Conservation (phyloP, 768 basidiomycete species). For the Mycena venus region DNA sequence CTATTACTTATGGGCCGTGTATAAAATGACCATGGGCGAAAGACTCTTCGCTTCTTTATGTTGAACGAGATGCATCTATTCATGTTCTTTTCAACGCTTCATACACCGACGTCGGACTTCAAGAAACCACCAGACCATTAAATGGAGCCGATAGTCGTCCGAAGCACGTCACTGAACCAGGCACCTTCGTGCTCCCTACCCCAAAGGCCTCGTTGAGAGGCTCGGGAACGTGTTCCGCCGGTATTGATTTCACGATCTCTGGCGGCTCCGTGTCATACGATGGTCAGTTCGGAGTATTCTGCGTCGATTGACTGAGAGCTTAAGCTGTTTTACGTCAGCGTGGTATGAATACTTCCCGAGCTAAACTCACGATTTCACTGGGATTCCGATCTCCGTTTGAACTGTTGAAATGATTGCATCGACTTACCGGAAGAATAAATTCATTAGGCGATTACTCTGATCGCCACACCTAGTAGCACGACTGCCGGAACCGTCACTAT, state of each 20-base stretch:
- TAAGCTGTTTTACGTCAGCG: neutral
- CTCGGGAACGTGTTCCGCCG: conserved; percentile 42
- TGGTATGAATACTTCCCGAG: conserved; percentile 52
- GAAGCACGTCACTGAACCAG: no score
- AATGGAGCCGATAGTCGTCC: no score
- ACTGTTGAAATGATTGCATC: no score
- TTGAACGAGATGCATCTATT: no score
- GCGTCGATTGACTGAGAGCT: neutral
- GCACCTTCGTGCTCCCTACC: conserved; percentile 50
- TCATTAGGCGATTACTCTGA: conserved; percentile 41
- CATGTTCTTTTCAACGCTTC: no score
- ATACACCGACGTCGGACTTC: no score
- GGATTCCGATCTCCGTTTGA: conserved; percentile 41
- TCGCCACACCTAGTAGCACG: conserved; percentile 42
- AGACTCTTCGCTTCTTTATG: no score
- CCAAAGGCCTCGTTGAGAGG: conserved; percentile 28
- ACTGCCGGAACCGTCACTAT: conserved; percentile 43
- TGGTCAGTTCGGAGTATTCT: conserved; percentile 35
- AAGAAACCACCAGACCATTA: no score
- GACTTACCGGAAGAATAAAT: no score
- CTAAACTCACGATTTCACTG: conserved; percentile 48
- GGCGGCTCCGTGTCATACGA: conserved; percentile 42
- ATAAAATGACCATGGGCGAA: no score
- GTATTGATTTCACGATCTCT: conserved; percentile 48
- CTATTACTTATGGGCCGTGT: no score